These are phyloP conservation scores for Penicillium bovifimosum DNA, from an alignment of 495 filamentous ascomycete genomes.

Conservation along the genomic window DNA sequence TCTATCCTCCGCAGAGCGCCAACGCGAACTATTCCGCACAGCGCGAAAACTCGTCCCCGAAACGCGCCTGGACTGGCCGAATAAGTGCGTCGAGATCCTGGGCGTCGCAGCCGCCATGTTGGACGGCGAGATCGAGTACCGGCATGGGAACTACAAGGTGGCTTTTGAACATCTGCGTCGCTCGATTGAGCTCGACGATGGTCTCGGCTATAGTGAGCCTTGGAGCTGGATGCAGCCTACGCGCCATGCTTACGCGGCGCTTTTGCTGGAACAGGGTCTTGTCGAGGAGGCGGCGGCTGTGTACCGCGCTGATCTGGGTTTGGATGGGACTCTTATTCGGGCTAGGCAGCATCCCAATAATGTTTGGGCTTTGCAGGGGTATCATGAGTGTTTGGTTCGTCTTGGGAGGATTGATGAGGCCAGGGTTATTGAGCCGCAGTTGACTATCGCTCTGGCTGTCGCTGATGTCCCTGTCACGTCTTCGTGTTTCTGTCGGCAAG, in stretches of 20 bases:
- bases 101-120: slow-evolving; percentile 55
- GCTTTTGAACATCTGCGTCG: slow-evolving; percentile 50
- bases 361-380: slow-evolving; percentile 64
- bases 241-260: slow-evolving; percentile 59
- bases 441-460: slow-evolving; percentile 46
- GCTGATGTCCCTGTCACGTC: slow-evolving; percentile 54
- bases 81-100: slow-evolving; percentile 53
- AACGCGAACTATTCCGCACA: slow-evolving; percentile 39
- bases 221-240: slow-evolving; percentile 69
- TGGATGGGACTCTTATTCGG: slow-evolving; percentile 49
- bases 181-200: slow-evolving; percentile 50
- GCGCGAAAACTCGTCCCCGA: slow-evolving; percentile 43
- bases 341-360: slow-evolving; percentile 59
- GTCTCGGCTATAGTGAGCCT: slow-evolving; percentile 58
- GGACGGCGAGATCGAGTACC: slow-evolving; percentile 62
- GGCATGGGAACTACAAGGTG: slow-evolving; percentile 44
- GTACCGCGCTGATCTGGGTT: slow-evolving; percentile 58
- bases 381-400: slow-evolving; percentile 55
- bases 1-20: slow-evolving; percentile 38
- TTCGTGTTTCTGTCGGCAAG: slow-evolving; percentile 55
- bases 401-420: slow-evolving; percentile 50
- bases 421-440: slow-evolving; percentile 40
- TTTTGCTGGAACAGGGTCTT: slow-evolving; percentile 56
- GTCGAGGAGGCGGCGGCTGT: slow-evolving; percentile 49
- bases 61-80: slow-evolving; percentile 51